phyloP scores from a whole-genome alignment of 2,329 filamentous ascomycete species.

The Bretziella fagacearum region DNA sequence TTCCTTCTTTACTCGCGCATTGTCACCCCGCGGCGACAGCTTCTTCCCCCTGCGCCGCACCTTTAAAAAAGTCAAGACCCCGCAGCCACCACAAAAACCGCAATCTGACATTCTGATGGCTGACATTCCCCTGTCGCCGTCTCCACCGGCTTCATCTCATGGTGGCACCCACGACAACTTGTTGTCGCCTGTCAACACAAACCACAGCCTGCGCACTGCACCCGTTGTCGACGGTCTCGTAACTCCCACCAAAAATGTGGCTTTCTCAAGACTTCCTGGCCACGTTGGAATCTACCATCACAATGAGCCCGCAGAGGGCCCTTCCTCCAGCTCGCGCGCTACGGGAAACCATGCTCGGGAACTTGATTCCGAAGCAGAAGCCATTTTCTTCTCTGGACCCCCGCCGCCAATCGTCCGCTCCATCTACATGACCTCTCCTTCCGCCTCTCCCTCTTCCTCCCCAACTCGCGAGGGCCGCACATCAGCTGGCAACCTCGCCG shows the following conservation, averaged over 20 bases:
- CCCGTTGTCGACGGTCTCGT: too few species aligned
- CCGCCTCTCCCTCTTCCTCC: slow-evolving; percentile 16
- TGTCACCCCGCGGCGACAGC: slow-evolving; percentile 9
- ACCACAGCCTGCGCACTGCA: neutral
- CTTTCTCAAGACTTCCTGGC: slow-evolving; percentile 9
- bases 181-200: neutral
- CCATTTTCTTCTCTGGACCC: slow-evolving; percentile 29
- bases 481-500: slow-evolving; percentile 9
- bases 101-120: slow-evolving; percentile 7
- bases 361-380: slow-evolving; percentile 17
- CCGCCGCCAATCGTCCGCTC: slow-evolving; percentile 35
- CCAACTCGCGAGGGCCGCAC: slow-evolving; percentile 5
- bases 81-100: neutral
- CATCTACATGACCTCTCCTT: slow-evolving; percentile 19
- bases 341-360: slow-evolving; percentile 4
- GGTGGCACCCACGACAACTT: neutral
- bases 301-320: neutral
- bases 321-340: neutral
- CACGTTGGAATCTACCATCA: neutral
- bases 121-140: slow-evolving; percentile 10
- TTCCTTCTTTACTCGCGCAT: slow-evolving; percentile 5
- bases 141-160: neutral
- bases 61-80: slow-evolving; percentile 12
- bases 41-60: slow-evolving; percentile 11
- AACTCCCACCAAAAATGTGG: slow-evolving; percentile 3